These are phyloP conservation scores for Cornus kousa DNA, from an alignment of 148 eudicot genomes.

Conservation along the genomic window DNA sequence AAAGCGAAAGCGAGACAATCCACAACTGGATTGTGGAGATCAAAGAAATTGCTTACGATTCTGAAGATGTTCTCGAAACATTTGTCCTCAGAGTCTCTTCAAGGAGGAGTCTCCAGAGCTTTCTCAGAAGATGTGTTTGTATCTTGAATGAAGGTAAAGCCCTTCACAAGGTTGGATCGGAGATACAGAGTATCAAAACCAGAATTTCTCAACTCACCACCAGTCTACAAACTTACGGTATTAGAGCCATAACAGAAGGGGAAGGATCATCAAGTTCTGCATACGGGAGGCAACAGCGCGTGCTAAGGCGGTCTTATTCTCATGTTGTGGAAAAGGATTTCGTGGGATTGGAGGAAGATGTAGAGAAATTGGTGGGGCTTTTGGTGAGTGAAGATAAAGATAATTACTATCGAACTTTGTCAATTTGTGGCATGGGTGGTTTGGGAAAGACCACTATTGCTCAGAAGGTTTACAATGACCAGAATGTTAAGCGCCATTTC, in stretches of 20 bases:
- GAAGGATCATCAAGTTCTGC: no score
- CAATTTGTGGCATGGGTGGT: conserved; percentile 20
- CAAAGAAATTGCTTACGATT: conserved; percentile 13
- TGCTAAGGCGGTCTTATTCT: no score
- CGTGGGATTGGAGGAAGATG: conserved; percentile 35
- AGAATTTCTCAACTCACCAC: conserved; percentile 9
- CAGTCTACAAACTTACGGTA: conserved; percentile 6
- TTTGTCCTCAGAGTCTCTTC: not conserved
- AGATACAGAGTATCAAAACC: conserved; percentile 11
- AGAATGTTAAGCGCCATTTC: not conserved
- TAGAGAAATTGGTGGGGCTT: conserved; percentile 19
- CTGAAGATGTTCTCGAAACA: conserved; percentile 9
- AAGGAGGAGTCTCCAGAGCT: not conserved
- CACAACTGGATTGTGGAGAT: not conserved
- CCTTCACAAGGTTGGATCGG: conserved; percentile 3
- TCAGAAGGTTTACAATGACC: conserved; percentile 12
- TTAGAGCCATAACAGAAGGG: not conserved
- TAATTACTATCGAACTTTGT: not conserved
- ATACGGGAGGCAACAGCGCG: no score
- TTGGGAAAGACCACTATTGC: conserved; percentile 22
- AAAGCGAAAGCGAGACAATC: not conserved
- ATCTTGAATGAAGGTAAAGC: conserved; percentile 2
- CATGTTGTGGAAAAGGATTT: conserved; percentile 4
- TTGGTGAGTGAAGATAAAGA: conserved; percentile 8
- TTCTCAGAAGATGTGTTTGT: not conserved